Conservation (phyloP, 1,284 basidiomycete genomes). For the Cutaneotrichosporon daszewskae region DNA sequence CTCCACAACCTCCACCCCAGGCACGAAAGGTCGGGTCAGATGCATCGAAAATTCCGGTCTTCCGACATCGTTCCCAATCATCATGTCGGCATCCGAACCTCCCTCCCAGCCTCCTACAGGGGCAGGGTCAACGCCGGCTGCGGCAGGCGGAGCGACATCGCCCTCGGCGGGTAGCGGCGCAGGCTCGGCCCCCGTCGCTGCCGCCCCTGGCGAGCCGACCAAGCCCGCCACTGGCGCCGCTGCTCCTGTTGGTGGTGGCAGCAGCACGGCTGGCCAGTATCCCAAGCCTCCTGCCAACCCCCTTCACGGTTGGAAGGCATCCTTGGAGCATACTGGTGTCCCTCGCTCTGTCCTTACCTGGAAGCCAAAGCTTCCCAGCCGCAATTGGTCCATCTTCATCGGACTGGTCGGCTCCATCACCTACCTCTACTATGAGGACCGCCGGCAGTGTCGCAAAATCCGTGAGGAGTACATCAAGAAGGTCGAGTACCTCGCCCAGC, state of each 20-base stretch:
- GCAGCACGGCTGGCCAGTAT: background rate
- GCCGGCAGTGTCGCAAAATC: constrained; percentile 68
- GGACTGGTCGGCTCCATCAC: constrained; percentile 64
- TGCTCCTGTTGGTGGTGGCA: background rate
- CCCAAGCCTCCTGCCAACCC: constrained; percentile 14
- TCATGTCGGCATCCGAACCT: no score
- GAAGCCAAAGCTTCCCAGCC: constrained; percentile 63
- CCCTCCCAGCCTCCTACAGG: background rate
- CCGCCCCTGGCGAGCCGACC: background rate
- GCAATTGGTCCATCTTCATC: constrained; percentile 85
- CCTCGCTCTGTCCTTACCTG: constrained; percentile 48
- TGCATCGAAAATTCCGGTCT: no score
- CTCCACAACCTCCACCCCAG: no score
- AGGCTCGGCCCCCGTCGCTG: background rate
- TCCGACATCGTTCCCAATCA: background rate
- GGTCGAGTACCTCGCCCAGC: constrained; percentile 69
- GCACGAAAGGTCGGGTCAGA: no score
- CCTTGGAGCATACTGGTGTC: constrained; percentile 50
- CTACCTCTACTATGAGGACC: constrained; percentile 78
- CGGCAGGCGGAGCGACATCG: no score
- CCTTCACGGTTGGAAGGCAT: constrained; percentile 36
- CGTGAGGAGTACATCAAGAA: constrained; percentile 70
- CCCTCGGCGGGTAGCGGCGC: no score
- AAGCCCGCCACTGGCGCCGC: background rate
- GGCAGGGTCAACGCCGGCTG: no score